Evolutionary conservation across 257 asterid species (phyloP).

Genomic region (Jasminum sambac): DNA sequence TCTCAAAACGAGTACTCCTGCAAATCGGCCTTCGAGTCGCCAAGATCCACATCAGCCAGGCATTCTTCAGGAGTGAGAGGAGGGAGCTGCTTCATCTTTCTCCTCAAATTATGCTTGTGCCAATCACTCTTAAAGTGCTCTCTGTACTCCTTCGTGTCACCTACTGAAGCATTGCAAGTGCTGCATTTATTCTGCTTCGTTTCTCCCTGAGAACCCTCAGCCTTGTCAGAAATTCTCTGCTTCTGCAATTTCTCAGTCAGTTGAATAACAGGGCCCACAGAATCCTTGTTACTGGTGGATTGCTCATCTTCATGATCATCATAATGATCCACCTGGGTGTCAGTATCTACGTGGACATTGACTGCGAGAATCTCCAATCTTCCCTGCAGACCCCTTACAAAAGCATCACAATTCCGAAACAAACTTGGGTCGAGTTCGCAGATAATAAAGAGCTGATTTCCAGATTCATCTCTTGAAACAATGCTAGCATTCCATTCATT

Average conservation of each 20-base stretch:
- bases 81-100: slow-evolving; percentile 80
- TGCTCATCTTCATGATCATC: slow-evolving; percentile 78
- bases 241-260: slow-evolving; percentile 62
- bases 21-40: slow-evolving; percentile 69
- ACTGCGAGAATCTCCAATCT: slow-evolving; percentile 84
- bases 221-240: slow-evolving; percentile 48
- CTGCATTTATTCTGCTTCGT: slow-evolving; percentile 72
- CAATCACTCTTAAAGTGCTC: slow-evolving; percentile 96
- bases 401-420: slow-evolving; percentile 77
- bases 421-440: slow-evolving; percentile 78
- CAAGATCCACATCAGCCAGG: slow-evolving; percentile 58
- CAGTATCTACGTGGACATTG: slow-evolving; percentile 74
- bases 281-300: slow-evolving; percentile 34
- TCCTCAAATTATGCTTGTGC: slow-evolving; percentile 87
- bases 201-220: slow-evolving; percentile 49
- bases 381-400: slow-evolving; percentile 75
- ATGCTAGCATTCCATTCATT: slow-evolving; percentile 40
- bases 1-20: slow-evolving; percentile 82
- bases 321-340: slow-evolving; percentile 57
- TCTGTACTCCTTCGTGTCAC: slow-evolving; percentile 74
- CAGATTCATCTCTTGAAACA: slow-evolving; percentile 45
- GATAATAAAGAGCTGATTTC: slow-evolving; percentile 36
- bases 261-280: slow-evolving; percentile 31
- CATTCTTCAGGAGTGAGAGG: slow-evolving; percentile 90
- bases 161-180: slow-evolving; percentile 76